Evolutionary conservation across 1,284 basidiomycete species (phyloP).

Genomic region (Rhodotorula sp.): DNA sequence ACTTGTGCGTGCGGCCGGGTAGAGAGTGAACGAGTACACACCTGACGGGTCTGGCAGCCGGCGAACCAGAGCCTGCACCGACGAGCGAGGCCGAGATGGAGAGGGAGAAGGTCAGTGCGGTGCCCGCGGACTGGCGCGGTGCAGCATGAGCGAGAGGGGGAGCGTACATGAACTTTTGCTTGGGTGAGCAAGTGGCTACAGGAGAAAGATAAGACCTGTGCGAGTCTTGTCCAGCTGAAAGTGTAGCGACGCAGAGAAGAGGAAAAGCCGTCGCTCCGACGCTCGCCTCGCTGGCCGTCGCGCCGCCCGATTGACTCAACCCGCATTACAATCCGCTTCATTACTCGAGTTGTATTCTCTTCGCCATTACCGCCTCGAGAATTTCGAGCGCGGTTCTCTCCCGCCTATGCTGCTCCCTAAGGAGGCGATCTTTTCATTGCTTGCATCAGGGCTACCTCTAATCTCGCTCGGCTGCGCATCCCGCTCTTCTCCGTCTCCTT

Average conservation of each 20-base stretch:
- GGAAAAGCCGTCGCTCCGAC: not conserved
- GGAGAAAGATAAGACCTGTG: not conserved
- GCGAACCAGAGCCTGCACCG: constrained; percentile 24
- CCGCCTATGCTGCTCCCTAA: too few relatives aligned
- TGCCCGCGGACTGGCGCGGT: constrained; percentile 9
- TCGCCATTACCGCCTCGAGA: too few relatives aligned
- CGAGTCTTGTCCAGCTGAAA: too few relatives aligned
- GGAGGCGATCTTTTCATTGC: too few relatives aligned
- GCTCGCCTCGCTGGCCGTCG: not conserved
- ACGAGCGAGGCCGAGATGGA: not conserved
- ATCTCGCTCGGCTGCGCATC: too few relatives aligned
- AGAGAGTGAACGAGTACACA: not conserved
- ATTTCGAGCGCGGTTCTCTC: too few relatives aligned
- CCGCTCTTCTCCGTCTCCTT: too few relatives aligned
- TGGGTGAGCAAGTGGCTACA: constrained; percentile 6
- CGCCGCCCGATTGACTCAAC: not conserved
- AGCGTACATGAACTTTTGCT: constrained; percentile 1
- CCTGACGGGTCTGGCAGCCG: constrained; percentile 30
- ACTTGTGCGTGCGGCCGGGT: not conserved
- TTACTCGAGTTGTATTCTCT: too few relatives aligned
- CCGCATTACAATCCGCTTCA: too few relatives aligned
- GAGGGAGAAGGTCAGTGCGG: constrained; percentile 4
- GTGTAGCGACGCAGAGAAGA: not conserved
- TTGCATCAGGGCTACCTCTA: too few relatives aligned
- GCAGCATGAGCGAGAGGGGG: not conserved